Base-by-base conservation (phyloP, 2,329 filamentous ascomycete species). In the Talaromyces funiculosus region DNA sequence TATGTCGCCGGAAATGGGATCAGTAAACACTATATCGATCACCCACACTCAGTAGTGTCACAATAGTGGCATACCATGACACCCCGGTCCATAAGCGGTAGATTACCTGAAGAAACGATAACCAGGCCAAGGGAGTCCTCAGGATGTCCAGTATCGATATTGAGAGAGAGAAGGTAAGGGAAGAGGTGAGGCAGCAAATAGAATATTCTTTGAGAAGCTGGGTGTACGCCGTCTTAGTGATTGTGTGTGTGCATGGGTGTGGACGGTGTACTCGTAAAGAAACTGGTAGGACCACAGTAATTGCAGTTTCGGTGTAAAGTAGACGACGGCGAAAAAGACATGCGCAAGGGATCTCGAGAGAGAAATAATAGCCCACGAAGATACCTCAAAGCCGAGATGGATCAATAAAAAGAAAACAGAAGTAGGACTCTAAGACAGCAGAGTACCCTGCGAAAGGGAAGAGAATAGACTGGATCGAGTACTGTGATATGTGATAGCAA, bases 231-330 rank as follows among this genome's bases (percentile, higher is more conserved):
- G n/a, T 51, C 26, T 51, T 29, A 26, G n/a, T 12, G 26, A 40
- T 42, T 38, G 33, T 55, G 53, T 26, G 33, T 55, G 53, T 26
- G 33, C 42, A 40, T 35, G 42, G 14, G 3, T 26, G 54, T 57
- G 29, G 20, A 45, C 53, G 40, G 54, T 24, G 29, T 33, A 14
- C 16, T 35, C 54, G 20, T 38, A 45, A 8, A 45, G 42, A 57
- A 45, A 42, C 35, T 45, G 53, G 45, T 45, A 57, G 26, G 43
- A 47, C 40, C n/a, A 31, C 54, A 57, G 55, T 57, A 49, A 42
- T n/a, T 57, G 55, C 55, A 26, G 55, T 57, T 57, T 49, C 42
- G 42, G 42, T 14, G 12, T 7, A 33, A 37, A 42, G 9, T 35
- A 29, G 20, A 45, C 24, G 22, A 37, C 20, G 54, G 31, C 53